A percentile compares a stretch with the other conserved stretches of the same genome.
phyloP scores from a whole-genome alignment of 2,329 filamentous ascomycete genomes.

The Neonectria ditissima region DNA sequence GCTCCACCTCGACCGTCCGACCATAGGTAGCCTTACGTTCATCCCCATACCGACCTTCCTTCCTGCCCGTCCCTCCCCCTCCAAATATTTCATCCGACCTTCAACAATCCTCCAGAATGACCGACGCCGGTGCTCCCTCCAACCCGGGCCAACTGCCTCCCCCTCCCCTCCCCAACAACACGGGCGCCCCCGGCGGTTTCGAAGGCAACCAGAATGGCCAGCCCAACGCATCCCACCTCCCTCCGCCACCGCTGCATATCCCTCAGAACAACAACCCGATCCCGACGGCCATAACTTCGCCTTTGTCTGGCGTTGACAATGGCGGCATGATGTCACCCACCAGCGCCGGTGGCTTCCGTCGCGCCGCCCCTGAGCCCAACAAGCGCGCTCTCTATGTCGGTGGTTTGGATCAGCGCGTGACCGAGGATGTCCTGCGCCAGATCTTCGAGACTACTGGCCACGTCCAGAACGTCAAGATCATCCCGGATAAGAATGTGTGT shows the following conservation, averaged over 20 bases:
- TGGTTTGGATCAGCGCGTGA: conserved; percentile 92
- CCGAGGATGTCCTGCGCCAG: conserved; percentile 94
- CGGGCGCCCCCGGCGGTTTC: conserved; percentile 81
- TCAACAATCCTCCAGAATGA: conserved; percentile 67
- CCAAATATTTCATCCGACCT: conserved; percentile 31
- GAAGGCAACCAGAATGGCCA: conserved; percentile 79
- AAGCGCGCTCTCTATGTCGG: conserved; percentile 98
- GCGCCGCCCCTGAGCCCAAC: conserved; percentile 96
- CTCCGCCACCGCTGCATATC: conserved; percentile 91
- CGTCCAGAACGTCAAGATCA: conserved; percentile 99
- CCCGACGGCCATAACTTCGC: conserved; percentile 90
- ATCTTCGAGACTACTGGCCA: conserved; percentile 99
- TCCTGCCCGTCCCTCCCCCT: conserved; percentile 31
- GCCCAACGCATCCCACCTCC: conserved; percentile 81
- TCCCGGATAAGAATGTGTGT: conserved; percentile 98
- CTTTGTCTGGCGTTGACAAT: conserved; percentile 76
- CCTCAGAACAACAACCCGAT: conserved; percentile 97
- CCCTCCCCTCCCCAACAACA: conserved; percentile 74
- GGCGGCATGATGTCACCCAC: conserved; percentile 85
- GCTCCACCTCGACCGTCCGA: conserved; percentile 46
- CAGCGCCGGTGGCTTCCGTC: conserved; percentile 84
- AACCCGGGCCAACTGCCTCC: conserved; percentile 75
- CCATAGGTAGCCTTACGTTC: conserved; percentile 43
- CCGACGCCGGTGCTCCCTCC: conserved; percentile 77
- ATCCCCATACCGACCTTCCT: conserved; percentile 32